Conservation (phyloP, 306 rosid species). For the Prunus dulcis region DNA sequence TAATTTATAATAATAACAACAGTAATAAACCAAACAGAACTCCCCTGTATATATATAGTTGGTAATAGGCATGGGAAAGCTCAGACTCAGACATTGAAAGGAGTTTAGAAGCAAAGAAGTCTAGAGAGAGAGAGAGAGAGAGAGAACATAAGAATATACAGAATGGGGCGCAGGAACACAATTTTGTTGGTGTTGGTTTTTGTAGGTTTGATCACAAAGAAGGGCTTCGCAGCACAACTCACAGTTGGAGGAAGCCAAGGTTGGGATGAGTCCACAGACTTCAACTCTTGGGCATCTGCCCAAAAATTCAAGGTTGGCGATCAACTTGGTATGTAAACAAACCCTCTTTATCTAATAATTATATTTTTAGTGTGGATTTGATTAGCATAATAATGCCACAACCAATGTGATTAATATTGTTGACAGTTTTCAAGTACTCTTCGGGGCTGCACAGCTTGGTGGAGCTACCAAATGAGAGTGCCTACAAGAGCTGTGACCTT, state of each 20-base stretch:
- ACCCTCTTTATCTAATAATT: neutral
- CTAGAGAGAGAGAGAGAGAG: neutral
- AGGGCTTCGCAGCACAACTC: conserved; percentile 45
- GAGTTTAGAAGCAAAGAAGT: neutral
- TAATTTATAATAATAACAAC: neutral
- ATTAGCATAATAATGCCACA: neutral
- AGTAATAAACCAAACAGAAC: neutral
- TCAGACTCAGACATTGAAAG: conserved; percentile 7
- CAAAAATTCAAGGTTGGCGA: conserved; percentile 81
- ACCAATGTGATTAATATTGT: neutral
- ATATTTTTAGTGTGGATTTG: neutral
- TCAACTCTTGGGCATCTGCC: conserved; percentile 62
- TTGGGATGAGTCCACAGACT: conserved; percentile 76
- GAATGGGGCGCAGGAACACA: conserved; percentile 63
- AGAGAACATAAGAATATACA: neutral
- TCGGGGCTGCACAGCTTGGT: conserved; percentile 67
- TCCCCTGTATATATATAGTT: conserved; percentile 12
- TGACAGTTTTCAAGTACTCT: conserved; percentile 75
- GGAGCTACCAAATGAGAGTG: conserved; percentile 58
- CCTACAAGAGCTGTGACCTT: conserved; percentile 62
- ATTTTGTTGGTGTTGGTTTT: conserved; percentile 31
- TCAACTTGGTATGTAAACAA: conserved; percentile 62
- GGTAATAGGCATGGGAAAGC: neutral
- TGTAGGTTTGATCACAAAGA: conserved; percentile 31
- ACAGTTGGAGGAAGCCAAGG: conserved; percentile 91